Conservation (phyloP, 495 filamentous ascomycete genomes). For the Extremus antarcticus region DNA sequence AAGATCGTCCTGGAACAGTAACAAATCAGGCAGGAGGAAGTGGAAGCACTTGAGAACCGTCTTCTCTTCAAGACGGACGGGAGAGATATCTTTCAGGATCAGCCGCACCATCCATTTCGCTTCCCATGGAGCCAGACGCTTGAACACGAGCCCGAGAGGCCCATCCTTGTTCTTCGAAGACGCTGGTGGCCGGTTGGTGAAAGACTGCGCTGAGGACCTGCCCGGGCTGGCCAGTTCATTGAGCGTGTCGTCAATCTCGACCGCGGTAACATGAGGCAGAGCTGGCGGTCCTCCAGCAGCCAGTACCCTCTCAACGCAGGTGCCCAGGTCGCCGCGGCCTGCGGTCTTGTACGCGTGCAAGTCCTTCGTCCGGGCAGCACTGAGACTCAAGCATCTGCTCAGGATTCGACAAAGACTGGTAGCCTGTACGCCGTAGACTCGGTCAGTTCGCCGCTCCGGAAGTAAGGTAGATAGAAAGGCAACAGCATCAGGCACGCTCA, state of each 20-base stretch:
- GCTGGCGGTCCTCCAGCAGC: constrained; percentile 31
- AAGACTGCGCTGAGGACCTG: constrained; percentile 54
- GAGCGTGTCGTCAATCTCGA: constrained; percentile 63
- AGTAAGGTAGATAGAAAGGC: constrained; percentile 63
- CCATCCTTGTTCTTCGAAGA: constrained; percentile 33
- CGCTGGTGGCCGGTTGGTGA: constrained; percentile 32
- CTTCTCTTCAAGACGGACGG: constrained; percentile 43
- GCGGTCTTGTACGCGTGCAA: constrained; percentile 50
- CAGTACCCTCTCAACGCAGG: constrained; percentile 59
- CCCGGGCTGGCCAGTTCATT: constrained; percentile 52
- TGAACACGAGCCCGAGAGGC: constrained; percentile 45
- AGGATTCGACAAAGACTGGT: constrained; percentile 50
- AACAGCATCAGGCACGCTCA: constrained; percentile 38
- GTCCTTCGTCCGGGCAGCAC: constrained; percentile 45
- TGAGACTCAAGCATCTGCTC: constrained; percentile 51
- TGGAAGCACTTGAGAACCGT: constrained; percentile 30
- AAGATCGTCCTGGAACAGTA: constrained; percentile 56
- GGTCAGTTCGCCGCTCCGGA: constrained; percentile 62
- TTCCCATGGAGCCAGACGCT: constrained; percentile 52
- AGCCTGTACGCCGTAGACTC: constrained; percentile 59
- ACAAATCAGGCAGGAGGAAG: constrained; percentile 41
- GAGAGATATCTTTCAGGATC: constrained; percentile 63
- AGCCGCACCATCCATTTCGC: constrained; percentile 84
- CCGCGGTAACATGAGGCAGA: constrained; percentile 47
- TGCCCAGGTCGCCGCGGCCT: constrained; percentile 53